Base-by-base conservation (phyloP, 768 basidiomycete genomes). In the Gymnopilus dilepis region DNA sequence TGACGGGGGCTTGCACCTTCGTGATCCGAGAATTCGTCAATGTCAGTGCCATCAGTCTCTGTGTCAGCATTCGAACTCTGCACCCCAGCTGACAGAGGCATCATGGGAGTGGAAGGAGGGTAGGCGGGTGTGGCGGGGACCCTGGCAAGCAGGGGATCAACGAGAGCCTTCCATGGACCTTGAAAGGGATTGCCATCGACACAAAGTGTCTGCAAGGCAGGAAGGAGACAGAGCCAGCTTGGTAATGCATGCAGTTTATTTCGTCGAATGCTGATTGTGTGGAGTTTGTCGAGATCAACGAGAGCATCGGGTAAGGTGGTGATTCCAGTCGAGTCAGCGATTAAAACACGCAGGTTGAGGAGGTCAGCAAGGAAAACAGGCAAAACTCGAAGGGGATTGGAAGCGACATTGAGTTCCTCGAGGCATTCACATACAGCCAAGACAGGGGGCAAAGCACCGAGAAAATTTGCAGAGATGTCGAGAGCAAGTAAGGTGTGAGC, bases 101-200 rank as follows among this genome's bases (percentile, higher is more conserved):
- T 79, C 41, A 82, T 80, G 28, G 88, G 89, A 2, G 87, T 88
- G 19, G 86, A 87, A 13, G 85, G 86, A 40, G 88, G 87, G 75
- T 86, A 89, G 31, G 80, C 73, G 22, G 88, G 88, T 1, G 85
- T 83, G 69, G 81, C 74, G 24, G 87, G 84, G 22, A 78, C 72
- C 70, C 87, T 87, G 55, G 87, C 82, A 8, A 95, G 79, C 50
- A 98, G 80, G 0, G 95, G 94, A 59, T 91, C 91, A 24, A 97
- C 88, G 56, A 99, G 80, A 31, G 92, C 88, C 70, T 90, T 88
- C 94, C 95, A 97, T 1, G 94, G 92, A 7, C 92, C 92, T 67
- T 93, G 92, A 76, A 99, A 98, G 7, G 96, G 95, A 73, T 99
- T 99, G 17, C 89, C 91, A 64, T 99, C 97, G n/a, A 99, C 86